Evolutionary conservation across 2,329 filamentous ascomycete genomes (phyloP).

Genomic region (Exutisphaerella laricina): DNA sequence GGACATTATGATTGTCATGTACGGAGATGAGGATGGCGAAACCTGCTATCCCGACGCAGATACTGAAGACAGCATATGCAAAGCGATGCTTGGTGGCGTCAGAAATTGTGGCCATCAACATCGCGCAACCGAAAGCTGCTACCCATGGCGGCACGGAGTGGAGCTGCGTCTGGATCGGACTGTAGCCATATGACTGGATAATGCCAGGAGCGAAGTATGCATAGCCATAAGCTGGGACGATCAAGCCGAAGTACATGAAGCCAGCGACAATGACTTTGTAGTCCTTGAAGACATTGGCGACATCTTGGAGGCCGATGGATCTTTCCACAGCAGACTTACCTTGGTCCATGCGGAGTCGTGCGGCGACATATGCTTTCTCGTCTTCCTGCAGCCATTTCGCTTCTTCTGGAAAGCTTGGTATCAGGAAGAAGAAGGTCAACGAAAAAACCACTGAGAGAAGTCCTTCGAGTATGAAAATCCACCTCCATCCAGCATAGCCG

Average conservation of each 20-base stretch:
- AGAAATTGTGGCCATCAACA: constrained; percentile 66
- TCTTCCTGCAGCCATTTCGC: constrained; percentile 44
- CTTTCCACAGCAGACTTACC: constrained; percentile 43
- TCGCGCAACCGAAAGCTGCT: constrained; percentile 71
- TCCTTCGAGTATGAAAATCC: constrained; percentile 66
- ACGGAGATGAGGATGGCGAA: constrained; percentile 70
- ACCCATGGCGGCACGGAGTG: constrained; percentile 58
- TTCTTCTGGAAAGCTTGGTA: constrained; percentile 48
- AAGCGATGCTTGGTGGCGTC: constrained; percentile 71
- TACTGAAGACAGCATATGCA: constrained; percentile 63
- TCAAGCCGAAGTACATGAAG: constrained; percentile 49
- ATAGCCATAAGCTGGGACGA: constrained; percentile 39
- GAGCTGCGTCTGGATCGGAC: constrained; percentile 49
- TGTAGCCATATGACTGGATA: constrained; percentile 47
- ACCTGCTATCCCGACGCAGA: constrained; percentile 64
- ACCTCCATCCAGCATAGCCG: constrained; percentile 69
- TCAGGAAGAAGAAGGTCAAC: constrained; percentile 43
- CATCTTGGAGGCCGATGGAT: constrained; percentile 39
- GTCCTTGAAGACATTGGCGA: constrained; percentile 45
- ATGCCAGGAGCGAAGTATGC: constrained; percentile 34
- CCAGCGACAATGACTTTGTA: constrained; percentile 45
- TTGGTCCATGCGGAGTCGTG: constrained; percentile 44
- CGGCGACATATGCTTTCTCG: constrained; percentile 43
- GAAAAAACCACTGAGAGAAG: constrained; percentile 41
- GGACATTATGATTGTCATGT: constrained; percentile 59